Percentiles rank a stretch among this genome's conserved stretches.
phyloP scores from a whole-genome alignment of 352 stramenopile genomes.

The Phytophthora sojae region DNA sequence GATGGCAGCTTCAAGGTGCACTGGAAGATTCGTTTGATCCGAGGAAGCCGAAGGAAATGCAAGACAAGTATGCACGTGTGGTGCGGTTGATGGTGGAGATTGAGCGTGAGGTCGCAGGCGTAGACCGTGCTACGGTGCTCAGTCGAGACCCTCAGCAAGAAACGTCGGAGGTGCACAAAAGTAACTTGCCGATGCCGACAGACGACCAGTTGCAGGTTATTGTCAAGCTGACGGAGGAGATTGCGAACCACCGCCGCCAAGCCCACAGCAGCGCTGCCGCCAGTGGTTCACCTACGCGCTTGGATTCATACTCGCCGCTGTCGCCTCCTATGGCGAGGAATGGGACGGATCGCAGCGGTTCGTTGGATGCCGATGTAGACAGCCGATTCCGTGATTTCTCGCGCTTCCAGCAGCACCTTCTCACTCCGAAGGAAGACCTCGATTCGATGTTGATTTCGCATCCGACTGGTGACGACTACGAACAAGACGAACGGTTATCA shows the following conservation, averaged over 20 bases:
- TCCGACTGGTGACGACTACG: conserved; percentile 45
- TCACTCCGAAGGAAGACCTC: conserved; percentile 77
- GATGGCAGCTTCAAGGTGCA: conserved; percentile 88
- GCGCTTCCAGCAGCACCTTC: conserved; percentile 86
- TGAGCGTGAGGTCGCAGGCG: conserved; percentile 83
- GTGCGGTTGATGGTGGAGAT: conserved; percentile 89
- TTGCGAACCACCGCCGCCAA: conserved; percentile 66
- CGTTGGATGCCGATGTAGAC: conserved; percentile 57
- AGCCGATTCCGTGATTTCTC: conserved; percentile 88
- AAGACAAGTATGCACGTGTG: conserved; percentile 87
- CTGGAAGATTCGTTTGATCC: conserved; percentile 86
- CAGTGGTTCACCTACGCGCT: conserved; percentile 31
- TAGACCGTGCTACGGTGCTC: conserved; percentile 71
- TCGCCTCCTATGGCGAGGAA: conserved; percentile 45
- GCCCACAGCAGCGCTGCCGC: conserved; percentile 42
- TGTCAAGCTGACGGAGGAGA: conserved; percentile 80
- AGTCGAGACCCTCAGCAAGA: conserved; percentile 53
- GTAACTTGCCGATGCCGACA: conserved; percentile 80
- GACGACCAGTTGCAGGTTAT: conserved; percentile 88
- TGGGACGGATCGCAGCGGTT: conserved; percentile 22
- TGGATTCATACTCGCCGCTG: conserved; percentile 45
- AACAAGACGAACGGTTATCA: conserved; percentile 48
- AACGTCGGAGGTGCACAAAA: conserved; percentile 49
- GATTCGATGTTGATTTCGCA: conserved; percentile 54
- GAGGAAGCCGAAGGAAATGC: conserved; percentile 82